These are phyloP conservation scores for Nevesoporus exiguus DNA, from an alignment of 768 basidiomycete genomes.

Conservation along the genomic window DNA sequence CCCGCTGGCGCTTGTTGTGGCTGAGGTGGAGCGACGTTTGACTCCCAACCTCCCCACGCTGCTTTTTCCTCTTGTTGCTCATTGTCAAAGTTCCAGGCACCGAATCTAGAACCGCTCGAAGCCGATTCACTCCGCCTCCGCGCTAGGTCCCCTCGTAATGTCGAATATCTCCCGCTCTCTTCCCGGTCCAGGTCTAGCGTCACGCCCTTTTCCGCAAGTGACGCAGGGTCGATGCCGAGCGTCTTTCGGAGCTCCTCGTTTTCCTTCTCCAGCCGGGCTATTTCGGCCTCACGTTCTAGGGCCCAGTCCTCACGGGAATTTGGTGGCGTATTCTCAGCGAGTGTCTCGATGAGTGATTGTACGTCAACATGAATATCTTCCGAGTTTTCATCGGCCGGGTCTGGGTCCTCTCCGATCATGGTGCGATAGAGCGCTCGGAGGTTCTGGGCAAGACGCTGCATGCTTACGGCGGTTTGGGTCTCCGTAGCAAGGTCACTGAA, in stretches of 20 bases:
- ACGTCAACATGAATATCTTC: conserved; percentile 41
- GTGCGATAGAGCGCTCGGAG: conserved; percentile 71
- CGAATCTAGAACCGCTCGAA: conserved; percentile 21
- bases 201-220: conserved; percentile 51
- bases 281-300: conserved; percentile 82
- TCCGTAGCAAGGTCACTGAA: conserved; percentile 56
- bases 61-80: conserved; percentile 26
- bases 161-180: conserved; percentile 37
- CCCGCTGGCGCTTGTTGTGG: conserved; percentile 29
- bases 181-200: conserved; percentile 46
- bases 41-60: conserved; percentile 29
- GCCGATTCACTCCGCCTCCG: conserved; percentile 29
- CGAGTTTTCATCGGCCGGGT: conserved; percentile 24
- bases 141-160: conserved; percentile 17
- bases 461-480: conserved; percentile 57
- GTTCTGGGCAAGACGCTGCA: conserved; percentile 67
- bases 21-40: conserved; percentile 22
- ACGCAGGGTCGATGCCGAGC: conserved; percentile 67
- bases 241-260: conserved; percentile 74
- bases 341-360: conserved; percentile 39
- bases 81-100: conserved; percentile 30
- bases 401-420: conserved; percentile 58
- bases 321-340: conserved; percentile 38
- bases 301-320: conserved; percentile 75
- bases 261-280: conserved; percentile 75